Evolutionary conservation across 192 early-diverging fungal species (phyloP), one percentile per base, ranked within the genome.

Genomic region (Umbelopsis ramanniana): DNA sequence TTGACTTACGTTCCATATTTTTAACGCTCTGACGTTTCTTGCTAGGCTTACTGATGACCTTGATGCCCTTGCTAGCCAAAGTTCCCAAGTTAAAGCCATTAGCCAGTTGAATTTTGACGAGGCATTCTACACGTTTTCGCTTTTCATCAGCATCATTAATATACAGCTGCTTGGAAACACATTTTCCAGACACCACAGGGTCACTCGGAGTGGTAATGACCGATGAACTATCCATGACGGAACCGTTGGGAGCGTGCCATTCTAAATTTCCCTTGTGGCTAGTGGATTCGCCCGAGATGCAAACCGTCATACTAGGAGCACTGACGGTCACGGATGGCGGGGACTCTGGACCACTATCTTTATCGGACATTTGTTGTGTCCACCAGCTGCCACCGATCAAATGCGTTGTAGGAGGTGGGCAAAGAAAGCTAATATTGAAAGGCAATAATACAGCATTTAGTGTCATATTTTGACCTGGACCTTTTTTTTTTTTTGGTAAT

Each of bases 1-100:
- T 57, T 6, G 9, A 76, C 76, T 82, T 81, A 84, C 83, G 79
- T 70, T 93, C 89, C 79, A 91, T 89, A 77, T 93, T 93, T 74
- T 95, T 94, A 19, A 88, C 86, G 53, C 90, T 94, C 68, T 95
- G 93, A 50, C 92, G 86, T 83, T 95, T 96, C 82, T 95, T 96
- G 50, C 89, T 91, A 3, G 96, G 95, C 80, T 98, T 97, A 72
- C 92, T 93, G 66, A 97, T 96, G 21, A 96, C 92, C 67, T 93
- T 94, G 74, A 97, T 91, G 7, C 92, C 90, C 46, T 87, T 87
- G 48, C 92, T 91, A 22, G 90, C 86, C 79, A 95, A 90, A 47
- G 87, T 87, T 21, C 89, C 89, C 35, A 91, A 74, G 52, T 82
- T 74, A 9, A 89, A 70, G 40, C 87, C 89, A 9, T 87, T 79